Percentiles rank a stretch among this genome's conserved stretches.
Evolutionary conservation across 2,329 filamentous ascomycete species (phyloP).

Genomic region (Ilyonectria mors-panacis): DNA sequence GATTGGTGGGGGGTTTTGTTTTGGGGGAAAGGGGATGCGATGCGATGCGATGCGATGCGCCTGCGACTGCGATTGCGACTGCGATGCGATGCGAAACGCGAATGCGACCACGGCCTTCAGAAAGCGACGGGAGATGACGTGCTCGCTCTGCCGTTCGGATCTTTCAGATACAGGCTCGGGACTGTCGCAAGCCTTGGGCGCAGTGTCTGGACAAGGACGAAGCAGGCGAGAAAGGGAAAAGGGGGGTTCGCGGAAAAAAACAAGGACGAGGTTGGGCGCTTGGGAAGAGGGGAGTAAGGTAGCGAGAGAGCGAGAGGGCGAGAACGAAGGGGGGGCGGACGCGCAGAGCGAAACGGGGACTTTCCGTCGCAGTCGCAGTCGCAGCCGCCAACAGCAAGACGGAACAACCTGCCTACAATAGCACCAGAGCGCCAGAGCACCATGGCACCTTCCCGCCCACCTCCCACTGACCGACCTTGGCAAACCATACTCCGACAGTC

Average conservation of each 20-base stretch:
- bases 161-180: conserved; percentile 20
- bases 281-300: conserved; percentile 25
- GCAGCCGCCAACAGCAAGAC: conserved; percentile 40
- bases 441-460: conserved; percentile 11
- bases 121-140: conserved; percentile 27
- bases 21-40: conserved; percentile 24
- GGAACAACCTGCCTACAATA: conserved; percentile 13
- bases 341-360: conserved; percentile 33
- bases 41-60: conserved; percentile 23
- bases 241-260: conserved; percentile 34
- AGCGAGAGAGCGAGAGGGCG: conserved; percentile 22
- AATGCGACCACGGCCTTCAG: conserved; percentile 33
- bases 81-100: conserved; percentile 39
- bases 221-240: conserved; percentile 15
- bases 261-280: conserved; percentile 44
- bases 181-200: conserved; percentile 24
- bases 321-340: conserved; percentile 8
- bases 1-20: conserved; percentile 19
- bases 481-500: neutral
- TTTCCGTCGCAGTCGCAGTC: conserved; percentile 43
- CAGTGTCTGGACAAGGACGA: conserved; percentile 13
- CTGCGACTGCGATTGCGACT: conserved; percentile 25
- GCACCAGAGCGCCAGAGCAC: neutral
- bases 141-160: conserved; percentile 13
- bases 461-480: neutral